Evolutionary conservation across 805 yeast genomes (phyloP).

Genomic region (Pichia cephalocereana): DNA sequence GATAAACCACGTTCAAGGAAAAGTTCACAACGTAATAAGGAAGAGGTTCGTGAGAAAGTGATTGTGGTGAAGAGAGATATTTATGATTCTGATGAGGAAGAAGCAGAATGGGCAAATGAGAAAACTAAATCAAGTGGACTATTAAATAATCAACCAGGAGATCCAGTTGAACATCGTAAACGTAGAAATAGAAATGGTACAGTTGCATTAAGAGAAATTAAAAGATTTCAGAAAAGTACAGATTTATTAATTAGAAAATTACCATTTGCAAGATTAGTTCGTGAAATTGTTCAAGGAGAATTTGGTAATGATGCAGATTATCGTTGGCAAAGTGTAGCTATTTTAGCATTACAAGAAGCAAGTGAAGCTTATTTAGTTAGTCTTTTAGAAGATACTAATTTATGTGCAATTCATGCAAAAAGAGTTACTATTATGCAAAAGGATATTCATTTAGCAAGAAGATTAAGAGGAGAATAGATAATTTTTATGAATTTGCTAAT

Average conservation of each 20-base stretch:
- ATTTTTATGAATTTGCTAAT: not conserved
- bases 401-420: slow-evolving; percentile 71
- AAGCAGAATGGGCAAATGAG: not conserved
- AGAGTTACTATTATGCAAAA: slow-evolving; percentile 81
- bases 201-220: slow-evolving; percentile 56
- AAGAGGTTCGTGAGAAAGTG: not conserved
- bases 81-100: slow-evolving; percentile 4
- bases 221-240: slow-evolving; percentile 58
- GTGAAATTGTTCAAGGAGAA: slow-evolving; percentile 60
- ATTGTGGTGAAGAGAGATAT: slow-evolving; percentile 3
- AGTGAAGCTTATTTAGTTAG: slow-evolving; percentile 70
- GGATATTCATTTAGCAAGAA: slow-evolving; percentile 71
- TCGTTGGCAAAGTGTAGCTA: slow-evolving; percentile 74
- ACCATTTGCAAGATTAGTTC: slow-evolving; percentile 70
- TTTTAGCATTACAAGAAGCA: slow-evolving; percentile 73
- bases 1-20: no score
- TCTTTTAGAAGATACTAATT: slow-evolving; percentile 65
- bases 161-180: slow-evolving; percentile 31
- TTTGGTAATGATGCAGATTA: slow-evolving; percentile 46
- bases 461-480: slow-evolving; percentile 47
- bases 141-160: slow-evolving; percentile 45
- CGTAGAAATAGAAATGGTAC: slow-evolving; percentile 54
- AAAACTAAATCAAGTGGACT: slow-evolving; percentile 22
- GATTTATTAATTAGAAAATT: slow-evolving; percentile 60
- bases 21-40: no score